Conservation (phyloP, 805 yeast species). For the Myxozyma neglecta region DNA sequence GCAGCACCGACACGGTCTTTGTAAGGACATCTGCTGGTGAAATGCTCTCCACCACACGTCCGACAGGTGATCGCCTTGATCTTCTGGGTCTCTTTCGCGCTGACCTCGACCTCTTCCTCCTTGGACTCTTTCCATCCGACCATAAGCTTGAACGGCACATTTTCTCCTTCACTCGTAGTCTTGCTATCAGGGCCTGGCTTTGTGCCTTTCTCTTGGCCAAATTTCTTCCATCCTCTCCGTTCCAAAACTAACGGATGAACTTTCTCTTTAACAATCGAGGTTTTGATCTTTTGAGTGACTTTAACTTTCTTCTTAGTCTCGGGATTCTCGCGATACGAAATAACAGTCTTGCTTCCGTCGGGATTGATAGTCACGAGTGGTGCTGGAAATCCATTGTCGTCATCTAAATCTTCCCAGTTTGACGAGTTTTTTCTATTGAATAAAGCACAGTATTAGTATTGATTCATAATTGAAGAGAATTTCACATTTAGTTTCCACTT, state of each 20-base stretch:
- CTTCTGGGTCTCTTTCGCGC: conserved; percentile 54
- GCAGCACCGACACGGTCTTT: conserved; percentile 75
- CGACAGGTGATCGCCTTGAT: conserved; percentile 67
- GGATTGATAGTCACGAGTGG: conserved; percentile 74
- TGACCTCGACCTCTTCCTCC: conserved; percentile 71
- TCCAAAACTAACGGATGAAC: conserved; percentile 85
- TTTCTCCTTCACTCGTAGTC: conserved; percentile 87
- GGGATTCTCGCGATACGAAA: conserved; percentile 65
- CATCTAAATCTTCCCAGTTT: conserved; percentile 66
- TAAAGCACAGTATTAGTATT: not conserved
- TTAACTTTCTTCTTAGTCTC: conserved; percentile 81
- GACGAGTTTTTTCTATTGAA: conserved; percentile 18
- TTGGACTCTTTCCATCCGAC: conserved; percentile 44
- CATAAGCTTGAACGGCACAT: conserved; percentile 70
- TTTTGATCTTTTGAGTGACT: conserved; percentile 81
- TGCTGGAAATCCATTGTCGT: conserved; percentile 49
- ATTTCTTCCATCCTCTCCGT: conserved; percentile 84
- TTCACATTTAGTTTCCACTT: not conserved
- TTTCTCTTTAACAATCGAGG: conserved; percentile 70
- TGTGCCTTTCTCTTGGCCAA: conserved; percentile 72
- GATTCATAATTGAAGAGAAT: not conserved
- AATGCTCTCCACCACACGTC: conserved; percentile 91
- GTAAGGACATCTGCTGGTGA: conserved; percentile 93
- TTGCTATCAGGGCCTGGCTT: conserved; percentile 85
- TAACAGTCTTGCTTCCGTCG: conserved; percentile 88